A percentile compares a stretch with the other conserved stretches of the same genome.
These are phyloP conservation scores for Blastobotrys buckinghamii DNA, from an alignment of 1,139 yeast species.

Conservation along the genomic window DNA sequence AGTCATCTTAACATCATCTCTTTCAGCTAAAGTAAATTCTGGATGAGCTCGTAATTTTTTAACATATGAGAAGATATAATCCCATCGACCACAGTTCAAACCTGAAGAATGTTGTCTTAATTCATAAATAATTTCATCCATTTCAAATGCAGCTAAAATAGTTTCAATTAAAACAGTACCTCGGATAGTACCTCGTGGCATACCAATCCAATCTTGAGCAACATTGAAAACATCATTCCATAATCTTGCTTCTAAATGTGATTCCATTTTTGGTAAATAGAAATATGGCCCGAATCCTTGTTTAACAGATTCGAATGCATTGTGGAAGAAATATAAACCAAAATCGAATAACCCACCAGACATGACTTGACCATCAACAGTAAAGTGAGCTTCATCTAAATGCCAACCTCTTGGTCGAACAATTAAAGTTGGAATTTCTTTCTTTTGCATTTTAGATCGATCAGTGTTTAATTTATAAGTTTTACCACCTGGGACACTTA, in stretches of 20 bases:
- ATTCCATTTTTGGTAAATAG: slow-evolving; percentile 77
- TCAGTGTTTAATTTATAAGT: slow-evolving; percentile 50
- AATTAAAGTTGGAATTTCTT: slow-evolving; percentile 58
- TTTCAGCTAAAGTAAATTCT: slow-evolving; percentile 62
- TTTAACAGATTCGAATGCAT: slow-evolving; percentile 53
- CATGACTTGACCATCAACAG: slow-evolving; percentile 70
- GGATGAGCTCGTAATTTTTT: slow-evolving; percentile 61
- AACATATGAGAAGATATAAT: slow-evolving; percentile 68
- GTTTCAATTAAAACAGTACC: slow-evolving; percentile 78
- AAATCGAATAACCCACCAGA: slow-evolving; percentile 73
- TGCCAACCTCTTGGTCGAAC: slow-evolving; percentile 90
- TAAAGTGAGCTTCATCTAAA: slow-evolving; percentile 64
- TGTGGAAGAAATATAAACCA: slow-evolving; percentile 70
- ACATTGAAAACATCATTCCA: slow-evolving; percentile 73
- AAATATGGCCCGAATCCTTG: slow-evolving; percentile 73
- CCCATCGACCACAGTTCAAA: slow-evolving; percentile 81
- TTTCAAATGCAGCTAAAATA: slow-evolving; percentile 69
- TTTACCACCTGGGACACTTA: slow-evolving; percentile 53
- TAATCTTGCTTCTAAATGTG: slow-evolving; percentile 69
- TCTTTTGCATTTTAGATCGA: slow-evolving; percentile 35
- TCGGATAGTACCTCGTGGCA: slow-evolving; percentile 67
- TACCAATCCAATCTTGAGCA: slow-evolving; percentile 60
- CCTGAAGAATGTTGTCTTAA: slow-evolving; percentile 71
- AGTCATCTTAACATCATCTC: slow-evolving; percentile 68
- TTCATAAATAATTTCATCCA: slow-evolving; percentile 76